phyloP scores from a whole-genome alignment of 164 flowering plant genomes.

The Nymphaea colorata region DNA sequence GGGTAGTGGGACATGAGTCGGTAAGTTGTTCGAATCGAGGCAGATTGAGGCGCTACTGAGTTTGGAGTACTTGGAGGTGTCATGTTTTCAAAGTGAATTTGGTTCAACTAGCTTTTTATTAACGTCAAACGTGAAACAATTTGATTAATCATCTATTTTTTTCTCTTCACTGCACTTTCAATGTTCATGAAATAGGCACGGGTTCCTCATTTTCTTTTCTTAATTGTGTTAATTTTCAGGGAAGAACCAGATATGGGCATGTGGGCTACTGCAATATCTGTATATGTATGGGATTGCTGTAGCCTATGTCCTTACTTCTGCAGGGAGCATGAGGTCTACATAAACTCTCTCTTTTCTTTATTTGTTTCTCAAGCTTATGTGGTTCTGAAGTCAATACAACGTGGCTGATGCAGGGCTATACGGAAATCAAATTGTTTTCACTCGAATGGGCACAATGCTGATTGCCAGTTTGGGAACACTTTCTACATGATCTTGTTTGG shows the following conservation, averaged over 20 bases:
- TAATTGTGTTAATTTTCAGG: conserved; percentile 3
- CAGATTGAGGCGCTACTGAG: no score
- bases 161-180: no score
- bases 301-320: conserved; percentile 25
- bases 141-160: no score
- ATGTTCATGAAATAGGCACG: no score
- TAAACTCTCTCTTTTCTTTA: neutral
- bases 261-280: conserved; percentile 33
- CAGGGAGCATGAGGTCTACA: conserved; percentile 24
- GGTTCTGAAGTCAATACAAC: neutral
- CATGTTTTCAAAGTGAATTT: no score
- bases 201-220: no score
- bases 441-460: conserved; percentile 1
- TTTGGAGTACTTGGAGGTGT: no score
- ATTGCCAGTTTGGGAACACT: neutral
- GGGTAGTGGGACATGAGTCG: no score
- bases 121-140: no score
- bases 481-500: neutral
- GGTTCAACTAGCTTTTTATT: no score
- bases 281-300: conserved; percentile 28
- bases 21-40: no score
- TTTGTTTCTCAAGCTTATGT: no score
- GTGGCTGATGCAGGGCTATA: neutral
- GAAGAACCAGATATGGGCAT: conserved; percentile 18
- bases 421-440: neutral